phyloP scores from a whole-genome alignment of 2,329 filamentous ascomycete genomes.

The Aspergillus puulaauensis region DNA sequence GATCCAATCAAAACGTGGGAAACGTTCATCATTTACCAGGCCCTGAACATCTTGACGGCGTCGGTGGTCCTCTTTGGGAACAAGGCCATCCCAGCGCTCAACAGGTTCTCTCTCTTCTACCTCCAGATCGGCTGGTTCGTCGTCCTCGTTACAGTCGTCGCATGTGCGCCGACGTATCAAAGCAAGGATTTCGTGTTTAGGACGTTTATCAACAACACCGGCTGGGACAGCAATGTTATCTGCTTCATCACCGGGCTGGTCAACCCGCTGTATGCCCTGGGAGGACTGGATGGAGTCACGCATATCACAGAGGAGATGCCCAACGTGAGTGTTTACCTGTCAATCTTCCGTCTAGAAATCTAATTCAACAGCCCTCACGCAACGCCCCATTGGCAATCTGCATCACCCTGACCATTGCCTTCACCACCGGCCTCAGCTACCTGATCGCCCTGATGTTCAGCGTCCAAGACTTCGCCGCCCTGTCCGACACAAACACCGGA shows the following conservation, averaged over 20 bases:
- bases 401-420: slow-evolving; percentile 4
- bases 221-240: slow-evolving; percentile 11
- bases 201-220: slow-evolving; percentile 11
- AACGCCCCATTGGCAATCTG: slow-evolving; percentile 7
- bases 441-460: slow-evolving; percentile 10
- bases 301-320: slow-evolving; percentile 12
- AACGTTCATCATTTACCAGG: slow-evolving; percentile 12
- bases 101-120: slow-evolving; percentile 11
- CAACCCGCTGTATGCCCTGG: slow-evolving; percentile 7
- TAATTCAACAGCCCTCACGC: slow-evolving; percentile 3
- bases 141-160: slow-evolving; percentile 9
- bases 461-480: slow-evolving; percentile 5
- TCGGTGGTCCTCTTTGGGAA: slow-evolving; percentile 3
- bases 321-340: neutral
- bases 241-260: slow-evolving; percentile 12
- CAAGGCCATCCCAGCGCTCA: slow-evolving; percentile 7
- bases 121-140: slow-evolving; percentile 9
- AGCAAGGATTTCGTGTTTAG: slow-evolving; percentile 7
- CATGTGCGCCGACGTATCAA: slow-evolving; percentile 8
- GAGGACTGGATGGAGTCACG: slow-evolving; percentile 3
- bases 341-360: neutral
- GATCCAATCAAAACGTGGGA: slow-evolving; percentile 8
- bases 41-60: slow-evolving; percentile 5
- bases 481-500: slow-evolving; percentile 1
- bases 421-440: slow-evolving; percentile 3